Percentiles rank a stretch among this genome's conserved stretches.
Conservation (phyloP, 2,329 filamentous ascomycete genomes). For the Penicillium sp. region DNA sequence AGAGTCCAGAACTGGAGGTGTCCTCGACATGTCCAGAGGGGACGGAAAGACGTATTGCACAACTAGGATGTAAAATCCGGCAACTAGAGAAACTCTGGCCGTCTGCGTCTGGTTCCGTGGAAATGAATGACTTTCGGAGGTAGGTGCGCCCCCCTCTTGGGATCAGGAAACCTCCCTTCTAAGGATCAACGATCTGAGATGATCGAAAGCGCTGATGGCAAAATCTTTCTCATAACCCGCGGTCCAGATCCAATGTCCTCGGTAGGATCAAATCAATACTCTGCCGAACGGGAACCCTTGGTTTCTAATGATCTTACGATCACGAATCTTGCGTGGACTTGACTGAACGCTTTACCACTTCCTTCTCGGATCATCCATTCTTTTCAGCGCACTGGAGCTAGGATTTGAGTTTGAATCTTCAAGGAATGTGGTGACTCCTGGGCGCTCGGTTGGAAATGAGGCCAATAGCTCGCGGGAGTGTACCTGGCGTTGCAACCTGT, state of each 20-base stretch:
- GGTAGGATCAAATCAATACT: neutral
- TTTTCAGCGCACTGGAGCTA: neutral
- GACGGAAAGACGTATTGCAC: neutral
- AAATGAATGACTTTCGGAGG: neutral
- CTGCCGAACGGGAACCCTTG: neutral
- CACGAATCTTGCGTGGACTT: neutral
- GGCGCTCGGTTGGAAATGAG: neutral
- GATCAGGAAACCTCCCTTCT: neutral
- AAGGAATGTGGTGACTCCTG: neutral
- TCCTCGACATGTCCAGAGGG: neutral
- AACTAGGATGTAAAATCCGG: neutral
- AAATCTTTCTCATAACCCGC: neutral
- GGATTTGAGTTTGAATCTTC: neutral
- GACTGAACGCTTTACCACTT: neutral
- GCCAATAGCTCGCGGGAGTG: neutral
- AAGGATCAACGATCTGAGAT: neutral
- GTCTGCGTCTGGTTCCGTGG: neutral
- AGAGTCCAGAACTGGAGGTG: neutral
- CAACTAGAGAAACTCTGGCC: neutral
- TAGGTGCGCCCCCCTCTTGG: neutral
- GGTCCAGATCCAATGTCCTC: neutral
- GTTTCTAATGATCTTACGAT: neutral
- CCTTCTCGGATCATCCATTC: neutral
- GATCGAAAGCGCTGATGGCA: neutral
- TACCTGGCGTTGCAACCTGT: neutral